phyloP scores from a whole-genome alignment of 2,329 filamentous ascomycete genomes.

The Periconia sp. region DNA sequence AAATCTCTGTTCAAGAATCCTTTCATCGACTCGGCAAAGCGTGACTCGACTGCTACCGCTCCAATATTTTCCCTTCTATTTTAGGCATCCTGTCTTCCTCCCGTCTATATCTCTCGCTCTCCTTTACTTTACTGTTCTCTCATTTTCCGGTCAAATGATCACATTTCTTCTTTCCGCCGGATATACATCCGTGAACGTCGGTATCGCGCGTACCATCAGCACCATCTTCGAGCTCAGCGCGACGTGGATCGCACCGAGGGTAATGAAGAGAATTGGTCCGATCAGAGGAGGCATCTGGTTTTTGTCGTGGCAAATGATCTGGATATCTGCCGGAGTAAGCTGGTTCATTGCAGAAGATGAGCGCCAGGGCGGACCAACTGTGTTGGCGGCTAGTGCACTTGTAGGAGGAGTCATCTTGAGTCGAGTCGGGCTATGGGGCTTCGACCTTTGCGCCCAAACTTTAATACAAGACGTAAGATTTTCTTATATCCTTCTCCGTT shows the following conservation, averaged over 20 bases:
- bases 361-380: conserved; percentile 18
- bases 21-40: too few relatives aligned
- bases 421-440: conserved; percentile 55
- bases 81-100: conserved; percentile 64
- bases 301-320: conserved; percentile 69
- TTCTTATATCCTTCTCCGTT: too few relatives aligned
- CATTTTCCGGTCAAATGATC: conserved; percentile 64
- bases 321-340: conserved; percentile 51
- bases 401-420: conserved; percentile 49
- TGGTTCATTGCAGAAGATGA: conserved; percentile 26
- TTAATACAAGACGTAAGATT: conserved; percentile 56
- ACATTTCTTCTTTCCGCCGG: conserved; percentile 66
- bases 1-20: too few relatives aligned
- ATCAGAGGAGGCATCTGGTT: conserved; percentile 75
- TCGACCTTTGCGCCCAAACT: conserved; percentile 54
- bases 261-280: conserved; percentile 58
- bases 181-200: conserved; percentile 60
- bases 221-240: conserved; percentile 65
- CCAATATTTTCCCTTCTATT: too few relatives aligned
- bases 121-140: conserved; percentile 62
- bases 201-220: conserved; percentile 59
- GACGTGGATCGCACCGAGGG: conserved; percentile 64
- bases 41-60: too few relatives aligned
- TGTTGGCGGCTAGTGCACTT: conserved; percentile 35
- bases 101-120: conserved; percentile 66